Evolutionary conservation across 2,329 filamentous ascomycete species (phyloP).

Genomic region (Monosporascus cannonballus): DNA sequence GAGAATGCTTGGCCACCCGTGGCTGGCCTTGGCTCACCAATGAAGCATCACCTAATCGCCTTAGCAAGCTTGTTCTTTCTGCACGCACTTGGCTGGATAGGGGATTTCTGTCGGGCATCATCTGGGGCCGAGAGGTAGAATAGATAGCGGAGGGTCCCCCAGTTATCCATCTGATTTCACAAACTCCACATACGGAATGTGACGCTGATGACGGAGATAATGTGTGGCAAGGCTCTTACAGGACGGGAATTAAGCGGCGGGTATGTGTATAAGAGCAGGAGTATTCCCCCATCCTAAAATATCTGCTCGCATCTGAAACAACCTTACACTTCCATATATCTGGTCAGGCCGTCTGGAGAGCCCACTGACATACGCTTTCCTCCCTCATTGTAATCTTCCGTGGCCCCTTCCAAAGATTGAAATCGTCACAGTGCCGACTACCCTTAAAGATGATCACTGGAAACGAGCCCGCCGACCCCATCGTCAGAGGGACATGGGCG

Average conservation of each 20-base stretch:
- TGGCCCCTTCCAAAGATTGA: not conserved
- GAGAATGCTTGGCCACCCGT: not conserved
- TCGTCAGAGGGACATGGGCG: constrained; percentile 58
- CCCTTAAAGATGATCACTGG: constrained; percentile 12
- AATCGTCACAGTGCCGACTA: not conserved
- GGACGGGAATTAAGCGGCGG: not conserved
- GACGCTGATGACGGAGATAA: not conserved
- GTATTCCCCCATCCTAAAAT: not conserved
- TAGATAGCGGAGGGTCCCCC: not conserved
- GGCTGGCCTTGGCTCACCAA: not conserved
- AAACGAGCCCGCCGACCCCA: constrained; percentile 48
- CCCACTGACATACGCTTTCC: not conserved
- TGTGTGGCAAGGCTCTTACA: not conserved
- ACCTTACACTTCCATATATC: no score
- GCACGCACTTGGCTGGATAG: not conserved
- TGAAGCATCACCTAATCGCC: not conserved
- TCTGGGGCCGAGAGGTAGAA: not conserved
- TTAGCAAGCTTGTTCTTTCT: not conserved
- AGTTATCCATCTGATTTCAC: not conserved
- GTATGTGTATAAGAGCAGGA: not conserved
- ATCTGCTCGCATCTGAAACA: no score
- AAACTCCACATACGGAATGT: not conserved
- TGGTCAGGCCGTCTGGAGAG: not conserved
- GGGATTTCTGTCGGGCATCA: not conserved
- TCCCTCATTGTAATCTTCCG: not conserved